Conservation (phyloP, 257 asterid species). For the Gynochthodes officinalis region DNA sequence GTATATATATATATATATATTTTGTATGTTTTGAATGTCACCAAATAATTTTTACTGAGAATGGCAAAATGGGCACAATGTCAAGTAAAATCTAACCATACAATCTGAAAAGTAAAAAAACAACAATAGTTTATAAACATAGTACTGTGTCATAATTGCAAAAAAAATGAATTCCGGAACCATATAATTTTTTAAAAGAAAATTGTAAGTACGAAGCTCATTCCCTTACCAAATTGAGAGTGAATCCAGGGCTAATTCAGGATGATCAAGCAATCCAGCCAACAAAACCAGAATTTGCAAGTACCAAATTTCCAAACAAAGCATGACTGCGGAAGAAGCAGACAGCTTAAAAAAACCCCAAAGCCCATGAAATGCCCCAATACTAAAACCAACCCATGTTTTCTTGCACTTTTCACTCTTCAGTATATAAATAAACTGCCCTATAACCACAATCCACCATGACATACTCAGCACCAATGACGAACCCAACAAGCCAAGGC, state of each 20-base stretch:
- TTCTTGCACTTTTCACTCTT: slow-evolving; percentile 12
- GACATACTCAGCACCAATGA: slow-evolving; percentile 15
- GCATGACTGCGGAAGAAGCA: slow-evolving; percentile 19
- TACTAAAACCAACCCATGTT: slow-evolving; percentile 19
- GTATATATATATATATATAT: too few relatives aligned
- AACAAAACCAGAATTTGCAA: slow-evolving; percentile 17
- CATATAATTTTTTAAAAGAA: not conserved
- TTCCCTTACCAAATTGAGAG: slow-evolving; percentile 19
- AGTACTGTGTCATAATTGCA: too few relatives aligned
- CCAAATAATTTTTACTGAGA: not conserved
- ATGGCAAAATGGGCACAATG: too few relatives aligned
- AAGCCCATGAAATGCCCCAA: slow-evolving; percentile 9
- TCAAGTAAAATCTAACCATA: too few relatives aligned
- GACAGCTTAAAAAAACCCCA: slow-evolving; percentile 14
- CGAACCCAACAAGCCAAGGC: slow-evolving; percentile 16
- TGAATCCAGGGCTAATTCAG: slow-evolving; percentile 21
- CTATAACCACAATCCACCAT: slow-evolving; percentile 21
- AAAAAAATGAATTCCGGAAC: too few relatives aligned
- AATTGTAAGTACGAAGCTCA: not conserved
- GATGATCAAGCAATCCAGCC: slow-evolving; percentile 24
- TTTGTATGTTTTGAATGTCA: not conserved
- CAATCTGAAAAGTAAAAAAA: too few relatives aligned
- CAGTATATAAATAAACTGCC: slow-evolving; percentile 15
- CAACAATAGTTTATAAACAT: too few relatives aligned
- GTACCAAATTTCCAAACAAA: slow-evolving; percentile 23